Evolutionary conservation across 2,329 filamentous ascomycete species (phyloP).

Genomic region (Pseudogymnoascus pannorum): DNA sequence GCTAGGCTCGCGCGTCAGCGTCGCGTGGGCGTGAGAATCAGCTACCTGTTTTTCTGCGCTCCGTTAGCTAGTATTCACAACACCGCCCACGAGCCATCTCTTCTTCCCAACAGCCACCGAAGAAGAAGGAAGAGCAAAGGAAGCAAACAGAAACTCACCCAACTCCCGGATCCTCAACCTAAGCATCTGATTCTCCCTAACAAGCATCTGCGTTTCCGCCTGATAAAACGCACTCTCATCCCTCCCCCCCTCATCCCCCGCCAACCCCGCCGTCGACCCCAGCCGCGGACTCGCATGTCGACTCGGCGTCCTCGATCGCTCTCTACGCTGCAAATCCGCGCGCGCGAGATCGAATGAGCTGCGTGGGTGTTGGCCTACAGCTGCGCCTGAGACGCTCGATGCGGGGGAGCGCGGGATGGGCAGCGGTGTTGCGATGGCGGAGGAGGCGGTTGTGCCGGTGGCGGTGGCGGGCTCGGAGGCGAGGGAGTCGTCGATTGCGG

Average conservation of each 20-base stretch:
- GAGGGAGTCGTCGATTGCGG: constrained; percentile 33
- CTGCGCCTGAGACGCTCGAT: constrained; percentile 4
- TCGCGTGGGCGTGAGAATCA: constrained; percentile 24
- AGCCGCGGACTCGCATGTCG: constrained; percentile 48
- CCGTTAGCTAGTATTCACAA: background rate
- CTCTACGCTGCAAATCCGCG: constrained; percentile 42
- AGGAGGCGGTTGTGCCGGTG: constrained; percentile 38
- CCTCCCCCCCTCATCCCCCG: constrained; percentile 43
- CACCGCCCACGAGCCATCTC: too few relatives aligned
- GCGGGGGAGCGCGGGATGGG: constrained; percentile 42
- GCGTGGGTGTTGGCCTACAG: constrained; percentile 34
- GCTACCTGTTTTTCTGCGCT: constrained; percentile 13
- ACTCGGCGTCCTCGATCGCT: constrained; percentile 51
- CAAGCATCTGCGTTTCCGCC: constrained; percentile 70
- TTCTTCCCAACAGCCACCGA: too few relatives aligned
- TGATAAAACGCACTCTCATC: constrained; percentile 77
- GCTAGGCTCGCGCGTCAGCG: constrained; percentile 26
- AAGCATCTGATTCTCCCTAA: constrained; percentile 77
- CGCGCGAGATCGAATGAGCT: constrained; percentile 54
- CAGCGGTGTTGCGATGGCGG: constrained; percentile 32
- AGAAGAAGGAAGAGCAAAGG: background rate
- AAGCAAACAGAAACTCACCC: constrained; percentile 44
- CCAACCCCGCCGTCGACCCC: constrained; percentile 51
- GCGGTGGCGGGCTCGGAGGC: constrained; percentile 31
- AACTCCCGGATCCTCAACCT: constrained; percentile 66